A percentile compares a stretch with the other conserved stretches of the same genome.
Conservation (phyloP, 495 filamentous ascomycete species). For the Hapsidospora chrysogenum region DNA sequence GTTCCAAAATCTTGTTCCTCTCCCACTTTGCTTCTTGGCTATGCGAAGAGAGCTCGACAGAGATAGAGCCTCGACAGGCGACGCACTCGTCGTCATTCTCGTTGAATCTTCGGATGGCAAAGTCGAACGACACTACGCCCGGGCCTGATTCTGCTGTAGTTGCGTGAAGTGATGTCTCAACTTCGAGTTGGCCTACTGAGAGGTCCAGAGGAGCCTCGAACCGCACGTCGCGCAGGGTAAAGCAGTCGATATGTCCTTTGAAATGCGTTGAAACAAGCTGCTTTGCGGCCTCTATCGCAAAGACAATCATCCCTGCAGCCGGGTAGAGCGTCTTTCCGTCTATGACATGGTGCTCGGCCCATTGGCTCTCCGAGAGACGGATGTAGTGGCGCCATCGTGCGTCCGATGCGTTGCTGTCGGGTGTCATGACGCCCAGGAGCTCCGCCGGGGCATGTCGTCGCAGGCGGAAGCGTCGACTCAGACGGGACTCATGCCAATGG, state of each 20-base stretch:
- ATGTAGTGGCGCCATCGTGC: conserved; percentile 13
- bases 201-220: conserved; percentile 19
- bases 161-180: conserved; percentile 12
- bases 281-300: conserved; percentile 31
- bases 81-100: too few species aligned
- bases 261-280: conserved; percentile 8
- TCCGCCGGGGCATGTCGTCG: conserved; percentile 9
- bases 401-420: conserved; percentile 11
- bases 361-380: conserved; percentile 12
- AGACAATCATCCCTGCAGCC: conserved; percentile 29
- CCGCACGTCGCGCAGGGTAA: conserved; percentile 13
- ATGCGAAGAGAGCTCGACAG: too few species aligned
- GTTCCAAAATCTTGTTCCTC: background rate
- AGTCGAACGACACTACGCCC: too few species aligned
- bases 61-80: too few species aligned
- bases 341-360: conserved; percentile 18
- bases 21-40: too few species aligned
- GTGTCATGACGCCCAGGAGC: conserved; percentile 9
- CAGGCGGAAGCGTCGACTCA: conserved; percentile 23
- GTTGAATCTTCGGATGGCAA: too few species aligned
- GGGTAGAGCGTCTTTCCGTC: conserved; percentile 22
- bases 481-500: conserved; percentile 23
- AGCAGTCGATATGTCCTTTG: conserved; percentile 11
- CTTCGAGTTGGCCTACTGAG: conserved; percentile 13
- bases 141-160: too few species aligned